Percentiles rank a stretch among this genome's conserved stretches.
phyloP scores from a whole-genome alignment of 768 basidiomycete species.

The Leccinum olivaceopallidum region DNA sequence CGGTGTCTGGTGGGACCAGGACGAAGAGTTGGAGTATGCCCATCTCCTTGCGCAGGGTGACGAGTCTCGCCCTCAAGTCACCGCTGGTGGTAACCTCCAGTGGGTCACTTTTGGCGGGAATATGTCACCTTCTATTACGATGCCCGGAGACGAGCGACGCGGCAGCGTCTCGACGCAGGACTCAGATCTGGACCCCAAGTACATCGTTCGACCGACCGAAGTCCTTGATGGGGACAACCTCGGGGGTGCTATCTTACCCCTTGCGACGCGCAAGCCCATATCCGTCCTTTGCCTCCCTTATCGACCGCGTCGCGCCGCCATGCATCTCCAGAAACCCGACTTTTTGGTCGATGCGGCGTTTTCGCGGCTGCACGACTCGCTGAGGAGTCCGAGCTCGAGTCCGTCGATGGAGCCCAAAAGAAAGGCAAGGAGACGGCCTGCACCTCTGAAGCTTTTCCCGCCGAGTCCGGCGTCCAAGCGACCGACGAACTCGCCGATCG shows the following conservation, averaged over 20 bases:
- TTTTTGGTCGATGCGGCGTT: constrained; percentile 36
- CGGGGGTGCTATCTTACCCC: constrained; percentile 27
- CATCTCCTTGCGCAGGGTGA: constrained; percentile 52
- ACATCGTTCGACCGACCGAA: constrained; percentile 43
- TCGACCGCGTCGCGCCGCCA: constrained; percentile 36
- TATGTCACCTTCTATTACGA: constrained; percentile 13
- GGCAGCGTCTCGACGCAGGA: constrained; percentile 51
- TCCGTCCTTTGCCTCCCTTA: constrained; percentile 40
- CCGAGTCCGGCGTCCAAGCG: constrained; percentile 33
- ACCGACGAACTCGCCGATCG: constrained; percentile 38
- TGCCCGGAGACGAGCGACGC: constrained; percentile 37
- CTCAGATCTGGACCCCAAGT: constrained; percentile 54
- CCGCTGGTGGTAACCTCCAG: constrained; percentile 32
- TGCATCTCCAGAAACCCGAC: constrained; percentile 39
- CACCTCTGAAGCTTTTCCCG: constrained; percentile 41
- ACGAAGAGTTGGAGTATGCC: constrained; percentile 69
- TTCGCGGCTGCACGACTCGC: constrained; percentile 11
- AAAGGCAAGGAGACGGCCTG: constrained; percentile 41
- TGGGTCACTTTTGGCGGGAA: constrained; percentile 46
- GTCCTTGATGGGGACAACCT: constrained; percentile 36
- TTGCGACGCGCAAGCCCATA: constrained; percentile 31
- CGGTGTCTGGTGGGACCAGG: constrained; percentile 69
- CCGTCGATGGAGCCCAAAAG: constrained; percentile 22
- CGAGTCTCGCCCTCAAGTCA: constrained; percentile 22
- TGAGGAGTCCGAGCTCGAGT: constrained; percentile 19